Evolutionary conservation across 345 rosid genomes (phyloP).

Genomic region (Eutrema heterophyllum): DNA sequence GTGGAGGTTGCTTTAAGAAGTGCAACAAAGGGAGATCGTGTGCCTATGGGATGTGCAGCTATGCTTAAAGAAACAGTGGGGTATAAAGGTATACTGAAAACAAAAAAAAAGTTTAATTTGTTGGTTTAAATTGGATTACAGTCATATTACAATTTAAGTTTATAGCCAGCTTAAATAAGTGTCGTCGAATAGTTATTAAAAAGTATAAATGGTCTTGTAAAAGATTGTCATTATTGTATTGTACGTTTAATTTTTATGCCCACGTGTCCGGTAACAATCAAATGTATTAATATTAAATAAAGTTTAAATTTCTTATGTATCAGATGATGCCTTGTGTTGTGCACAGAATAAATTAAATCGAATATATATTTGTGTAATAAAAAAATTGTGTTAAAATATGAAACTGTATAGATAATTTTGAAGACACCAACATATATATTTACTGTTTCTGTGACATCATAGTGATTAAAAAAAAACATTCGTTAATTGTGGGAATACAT

Average conservation of each 20-base stretch:
- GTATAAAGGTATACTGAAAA: not conserved
- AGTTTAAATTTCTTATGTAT: not conserved
- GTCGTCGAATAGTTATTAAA: not conserved
- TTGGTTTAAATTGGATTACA: slow-evolving; percentile 19
- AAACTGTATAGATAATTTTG: no score
- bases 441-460: no score
- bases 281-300: slow-evolving; percentile 5
- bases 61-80: slow-evolving; percentile 28
- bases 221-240: slow-evolving; percentile 12
- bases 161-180: slow-evolving; percentile 1
- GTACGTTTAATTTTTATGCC: not conserved
- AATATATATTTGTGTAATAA: no score
- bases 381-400: no score
- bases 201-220: slow-evolving; percentile 2
- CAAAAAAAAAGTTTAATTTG: not conserved
- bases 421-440: no score
- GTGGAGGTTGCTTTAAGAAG: slow-evolving; percentile 57
- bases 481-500: no score
- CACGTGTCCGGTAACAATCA: slow-evolving; percentile 5
- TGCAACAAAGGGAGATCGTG: slow-evolving; percentile 52
- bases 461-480: no score
- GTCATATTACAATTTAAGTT: not conserved
- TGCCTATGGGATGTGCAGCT: slow-evolving; percentile 54
- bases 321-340: no score
- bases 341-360: no score